These are phyloP conservation scores for Fusarium nodosum DNA, from an alignment of 2,329 filamentous ascomycete genomes.

Conservation along the genomic window DNA sequence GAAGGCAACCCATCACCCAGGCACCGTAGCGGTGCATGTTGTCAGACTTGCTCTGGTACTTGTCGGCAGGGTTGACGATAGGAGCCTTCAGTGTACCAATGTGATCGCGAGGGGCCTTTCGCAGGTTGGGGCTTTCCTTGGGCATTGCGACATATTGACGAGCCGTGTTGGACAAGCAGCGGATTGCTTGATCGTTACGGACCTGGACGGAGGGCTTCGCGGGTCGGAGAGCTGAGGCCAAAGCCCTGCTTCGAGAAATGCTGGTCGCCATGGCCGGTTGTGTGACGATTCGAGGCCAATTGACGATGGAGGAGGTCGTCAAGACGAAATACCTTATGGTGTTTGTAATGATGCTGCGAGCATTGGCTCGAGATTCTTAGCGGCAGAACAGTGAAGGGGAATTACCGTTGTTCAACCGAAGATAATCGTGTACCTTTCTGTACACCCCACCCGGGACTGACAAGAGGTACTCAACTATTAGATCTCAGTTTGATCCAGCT, in stretches of 20 bases:
- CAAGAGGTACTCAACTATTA: conserved; percentile 40
- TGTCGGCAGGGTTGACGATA: conserved; percentile 92
- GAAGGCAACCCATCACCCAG: conserved; percentile 95
- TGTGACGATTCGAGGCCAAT: conserved; percentile 60
- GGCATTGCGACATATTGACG: conserved; percentile 67
- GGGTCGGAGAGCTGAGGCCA: conserved; percentile 70
- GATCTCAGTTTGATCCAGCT: neutral
- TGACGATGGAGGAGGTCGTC: conserved; percentile 53
- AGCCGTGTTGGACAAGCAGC: conserved; percentile 66
- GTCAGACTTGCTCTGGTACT: conserved; percentile 88
- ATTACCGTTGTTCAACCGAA: conserved; percentile 52
- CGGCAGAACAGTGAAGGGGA: conserved; percentile 32
- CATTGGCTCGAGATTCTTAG: conserved; percentile 48
- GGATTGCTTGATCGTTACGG: conserved; percentile 58
- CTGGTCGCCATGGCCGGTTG: conserved; percentile 70
- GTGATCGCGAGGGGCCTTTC: conserved; percentile 71
- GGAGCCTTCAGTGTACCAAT: conserved; percentile 78
- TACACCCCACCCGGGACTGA: neutral
- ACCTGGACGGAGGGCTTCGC: conserved; percentile 60
- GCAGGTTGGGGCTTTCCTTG: conserved; percentile 75
- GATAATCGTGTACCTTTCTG: conserved; percentile 41
- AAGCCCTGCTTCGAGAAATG: conserved; percentile 67
- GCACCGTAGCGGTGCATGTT: conserved; percentile 93
- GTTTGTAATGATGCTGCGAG: conserved; percentile 53
- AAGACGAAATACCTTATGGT: conserved; percentile 47